phyloP scores from a whole-genome alignment of 2,329 filamentous ascomycete genomes.

The Penicillium aurantiogriseum region DNA sequence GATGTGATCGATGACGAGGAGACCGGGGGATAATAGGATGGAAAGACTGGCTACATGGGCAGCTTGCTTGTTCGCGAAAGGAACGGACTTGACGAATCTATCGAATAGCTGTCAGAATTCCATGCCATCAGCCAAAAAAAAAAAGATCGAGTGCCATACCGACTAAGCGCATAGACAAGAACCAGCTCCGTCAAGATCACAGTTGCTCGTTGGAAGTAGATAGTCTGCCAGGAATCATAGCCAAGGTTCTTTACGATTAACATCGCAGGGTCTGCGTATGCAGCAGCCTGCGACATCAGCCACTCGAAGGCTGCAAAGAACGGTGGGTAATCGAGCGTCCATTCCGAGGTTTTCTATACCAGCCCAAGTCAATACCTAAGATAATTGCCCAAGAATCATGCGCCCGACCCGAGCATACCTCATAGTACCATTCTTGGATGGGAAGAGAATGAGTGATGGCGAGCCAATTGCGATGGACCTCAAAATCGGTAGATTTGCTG shows the following conservation, averaged over 20 bases:
- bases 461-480: conserved; percentile 98
- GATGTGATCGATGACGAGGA: conserved; percentile 96
- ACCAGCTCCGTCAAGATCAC: conserved; percentile 84
- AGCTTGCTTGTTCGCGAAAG: conserved; percentile 64
- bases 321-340: conserved; percentile 97
- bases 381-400: not conserved
- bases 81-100: conserved; percentile 73
- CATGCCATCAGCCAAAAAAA: not conserved
- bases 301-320: conserved; percentile 99
- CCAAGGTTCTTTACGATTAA: conserved; percentile 74
- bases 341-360: conserved; percentile 84
- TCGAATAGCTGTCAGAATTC: not conserved
- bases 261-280: conserved; percentile 76
- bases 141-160: conserved; percentile 49
- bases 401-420: conserved; percentile 50
- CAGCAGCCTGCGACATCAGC: conserved; percentile 77
- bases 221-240: conserved; percentile 88
- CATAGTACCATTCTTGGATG: conserved; percentile 88
- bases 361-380: conserved; percentile 3
- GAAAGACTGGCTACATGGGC: conserved; percentile 86
- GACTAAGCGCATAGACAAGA: conserved; percentile 76
- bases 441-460: conserved; percentile 90
- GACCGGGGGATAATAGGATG: conserved; percentile 83
- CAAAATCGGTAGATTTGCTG: conserved; percentile 98
- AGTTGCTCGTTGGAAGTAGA: conserved; percentile 88